Evolutionary conservation across 768 basidiomycete genomes (phyloP), one percentile per base, ranked within the genome.

Genomic region (Inosperma sp.): DNA sequence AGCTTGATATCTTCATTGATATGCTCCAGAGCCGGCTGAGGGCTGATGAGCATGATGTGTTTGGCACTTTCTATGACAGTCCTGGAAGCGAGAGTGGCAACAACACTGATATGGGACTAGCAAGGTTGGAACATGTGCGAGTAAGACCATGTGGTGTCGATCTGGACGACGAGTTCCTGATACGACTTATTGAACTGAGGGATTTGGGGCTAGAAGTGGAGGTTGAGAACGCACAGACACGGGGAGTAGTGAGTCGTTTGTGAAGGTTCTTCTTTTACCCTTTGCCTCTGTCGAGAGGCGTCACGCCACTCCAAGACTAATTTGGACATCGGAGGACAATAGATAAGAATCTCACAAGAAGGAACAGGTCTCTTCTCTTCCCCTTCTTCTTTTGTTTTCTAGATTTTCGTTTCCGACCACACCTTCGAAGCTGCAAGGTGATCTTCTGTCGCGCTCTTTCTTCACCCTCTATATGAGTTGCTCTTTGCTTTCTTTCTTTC

Each of bases 21-120:
- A 66, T 74, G 63, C 56, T 71, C 13, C 65, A 72, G 52, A 69
- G 68, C 23, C 63, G 71, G 17, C 49, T 67, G 37, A 54, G 60
- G 25, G 43, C 50, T 42, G 48, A 55, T 33, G 60, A 57, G 46
- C 10, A 44, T 4, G 50, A 51, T 10, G 26, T 44, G 14, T 45
- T 51, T 27, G 50, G 40, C 10, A 27, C 29, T 23, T 36, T 29
- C 33, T 31, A 30, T 37, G 14, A 16, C 30, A 43, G 42, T 23
- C 26, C 34, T 42, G 39, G 35, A 30, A 29, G 31, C 19, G 14
- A 21, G 27, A 21, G 35, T 40, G 43, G 33, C 27, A 34, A n/a
- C 19, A 13, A 25, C 31, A 56, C 57, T n/a, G 58, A 53, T 21
- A 48, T 54, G 30, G 58, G 57, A 34, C 57, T 64, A 19, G 61